A percentile compares a stretch with the other conserved stretches of the same genome.
phyloP scores from a whole-genome alignment of 2,329 filamentous ascomycete genomes.

The Aspergillus unguis region DNA sequence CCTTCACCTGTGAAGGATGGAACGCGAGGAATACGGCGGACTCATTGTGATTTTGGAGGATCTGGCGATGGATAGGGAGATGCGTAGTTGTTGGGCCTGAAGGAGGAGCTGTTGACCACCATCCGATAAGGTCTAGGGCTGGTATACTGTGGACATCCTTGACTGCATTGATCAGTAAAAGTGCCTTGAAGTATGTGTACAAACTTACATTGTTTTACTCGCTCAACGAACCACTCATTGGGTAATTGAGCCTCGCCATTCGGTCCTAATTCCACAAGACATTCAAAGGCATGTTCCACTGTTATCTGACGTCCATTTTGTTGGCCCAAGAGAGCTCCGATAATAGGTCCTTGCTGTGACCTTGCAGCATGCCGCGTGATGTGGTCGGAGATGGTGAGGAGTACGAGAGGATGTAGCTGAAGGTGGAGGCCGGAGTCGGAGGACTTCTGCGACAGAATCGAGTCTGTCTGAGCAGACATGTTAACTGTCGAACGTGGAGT shows the following conservation, averaged over 20 bases:
- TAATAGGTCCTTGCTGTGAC: conserved; percentile 68
- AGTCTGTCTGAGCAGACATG: conserved; percentile 54
- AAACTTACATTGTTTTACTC: conserved; percentile 76
- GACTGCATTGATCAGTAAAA: conserved; percentile 52
- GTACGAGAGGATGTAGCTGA: conserved; percentile 86
- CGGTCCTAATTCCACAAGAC: conserved; percentile 53
- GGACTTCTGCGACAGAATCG: conserved; percentile 64
- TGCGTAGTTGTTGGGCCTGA: conserved; percentile 66
- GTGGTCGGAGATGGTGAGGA: conserved; percentile 95
- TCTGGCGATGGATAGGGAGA: conserved; percentile 73
- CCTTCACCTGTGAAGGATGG: conserved; percentile 61
- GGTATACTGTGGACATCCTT: conserved; percentile 83
- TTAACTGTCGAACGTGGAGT: conserved; percentile 13
- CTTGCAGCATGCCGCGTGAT: conserved; percentile 87
- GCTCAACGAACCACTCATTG: conserved; percentile 67
- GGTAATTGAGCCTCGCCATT: conserved; percentile 63
- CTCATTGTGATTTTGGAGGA: conserved; percentile 74
- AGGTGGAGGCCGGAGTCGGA: conserved; percentile 74
- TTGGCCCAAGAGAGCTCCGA: conserved; percentile 85
- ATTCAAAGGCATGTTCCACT: conserved; percentile 90
- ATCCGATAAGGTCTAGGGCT: conserved; percentile 81
- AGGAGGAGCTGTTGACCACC: conserved; percentile 76
- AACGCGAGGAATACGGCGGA: conserved; percentile 85
- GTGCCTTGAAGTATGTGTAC: not conserved
- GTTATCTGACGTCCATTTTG: conserved; percentile 88